Conservation (phyloP, 2,329 filamentous ascomycete species). For the Ilyonectria robusta region DNA sequence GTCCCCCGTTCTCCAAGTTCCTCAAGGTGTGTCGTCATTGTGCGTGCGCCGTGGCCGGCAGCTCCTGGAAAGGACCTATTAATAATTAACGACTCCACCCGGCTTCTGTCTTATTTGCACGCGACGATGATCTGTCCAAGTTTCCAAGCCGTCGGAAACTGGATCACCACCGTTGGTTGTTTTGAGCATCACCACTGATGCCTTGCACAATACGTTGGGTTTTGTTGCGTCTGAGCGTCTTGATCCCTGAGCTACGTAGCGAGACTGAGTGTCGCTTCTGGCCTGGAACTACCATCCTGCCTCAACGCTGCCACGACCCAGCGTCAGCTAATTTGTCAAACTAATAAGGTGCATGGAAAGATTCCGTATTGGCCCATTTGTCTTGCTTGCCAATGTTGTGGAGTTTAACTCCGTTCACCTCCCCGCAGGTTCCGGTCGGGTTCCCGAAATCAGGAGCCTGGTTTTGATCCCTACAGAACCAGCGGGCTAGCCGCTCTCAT, state of each 20-base stretch:
- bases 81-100: slow-evolving; percentile 34
- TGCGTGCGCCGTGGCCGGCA: slow-evolving; percentile 35
- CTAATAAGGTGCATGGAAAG: neutral
- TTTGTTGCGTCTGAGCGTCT: neutral
- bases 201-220: neutral
- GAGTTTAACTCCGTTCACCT: neutral
- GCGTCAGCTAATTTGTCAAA: neutral
- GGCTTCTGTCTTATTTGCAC: slow-evolving; percentile 15
- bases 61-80: slow-evolving; percentile 31
- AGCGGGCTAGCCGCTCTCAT: neutral
- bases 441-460: neutral
- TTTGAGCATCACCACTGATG: slow-evolving; percentile 5
- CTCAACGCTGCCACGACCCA: neutral
- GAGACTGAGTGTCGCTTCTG: neutral
- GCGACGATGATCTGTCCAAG: slow-evolving; percentile 7
- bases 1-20: slow-evolving; percentile 14
- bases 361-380: neutral
- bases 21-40: slow-evolving; percentile 45
- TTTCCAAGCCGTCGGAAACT: slow-evolving; percentile 6
- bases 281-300: neutral
- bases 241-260: neutral
- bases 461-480: neutral
- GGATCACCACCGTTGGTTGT: neutral
- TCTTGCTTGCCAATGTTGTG: neutral
- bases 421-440: neutral